A percentile compares a stretch with the other conserved stretches of the same genome.
These are phyloP conservation scores for Thelephora ganbajun DNA, from an alignment of 768 basidiomycete genomes.

Conservation along the genomic window DNA sequence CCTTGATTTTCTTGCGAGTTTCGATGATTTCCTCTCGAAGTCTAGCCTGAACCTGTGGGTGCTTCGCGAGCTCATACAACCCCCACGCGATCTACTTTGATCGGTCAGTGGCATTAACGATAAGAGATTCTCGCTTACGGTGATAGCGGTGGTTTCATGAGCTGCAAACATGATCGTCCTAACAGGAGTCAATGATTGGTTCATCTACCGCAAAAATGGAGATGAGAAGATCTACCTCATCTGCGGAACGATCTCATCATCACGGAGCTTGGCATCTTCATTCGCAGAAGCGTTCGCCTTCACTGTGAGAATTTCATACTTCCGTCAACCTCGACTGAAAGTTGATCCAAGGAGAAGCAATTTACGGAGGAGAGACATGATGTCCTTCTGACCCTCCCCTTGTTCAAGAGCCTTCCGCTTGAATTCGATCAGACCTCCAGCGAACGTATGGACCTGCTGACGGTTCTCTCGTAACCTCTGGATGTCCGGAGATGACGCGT, in stretches of 20 bases:
- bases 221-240: conserved; percentile 11
- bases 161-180: not conserved
- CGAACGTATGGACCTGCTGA: conserved; percentile 19
- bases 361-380: conserved; percentile 22
- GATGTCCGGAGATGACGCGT: conserved; percentile 28
- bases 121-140: conserved; percentile 24
- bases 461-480: conserved; percentile 20
- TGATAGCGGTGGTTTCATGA: conserved; percentile 47
- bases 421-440: conserved; percentile 30
- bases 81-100: conserved; percentile 26
- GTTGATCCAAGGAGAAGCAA: too few relatives aligned
- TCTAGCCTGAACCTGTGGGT: conserved; percentile 41
- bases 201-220: not conserved
- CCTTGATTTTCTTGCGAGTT: conserved; percentile 20
- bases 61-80: conserved; percentile 44
- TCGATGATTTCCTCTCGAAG: conserved; percentile 45
- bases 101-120: too few relatives aligned
- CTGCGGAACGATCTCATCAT: conserved; percentile 16
- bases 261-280: conserved; percentile 21
- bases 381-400: conserved; percentile 36
- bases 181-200: not conserved
- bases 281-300: conserved; percentile 40
- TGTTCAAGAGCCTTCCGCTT: conserved; percentile 32
- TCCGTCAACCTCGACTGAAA: too few relatives aligned
- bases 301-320: conserved; percentile 21